Base-by-base conservation (phyloP, 306 rosid genomes). In the Acacia acuminata region DNA sequence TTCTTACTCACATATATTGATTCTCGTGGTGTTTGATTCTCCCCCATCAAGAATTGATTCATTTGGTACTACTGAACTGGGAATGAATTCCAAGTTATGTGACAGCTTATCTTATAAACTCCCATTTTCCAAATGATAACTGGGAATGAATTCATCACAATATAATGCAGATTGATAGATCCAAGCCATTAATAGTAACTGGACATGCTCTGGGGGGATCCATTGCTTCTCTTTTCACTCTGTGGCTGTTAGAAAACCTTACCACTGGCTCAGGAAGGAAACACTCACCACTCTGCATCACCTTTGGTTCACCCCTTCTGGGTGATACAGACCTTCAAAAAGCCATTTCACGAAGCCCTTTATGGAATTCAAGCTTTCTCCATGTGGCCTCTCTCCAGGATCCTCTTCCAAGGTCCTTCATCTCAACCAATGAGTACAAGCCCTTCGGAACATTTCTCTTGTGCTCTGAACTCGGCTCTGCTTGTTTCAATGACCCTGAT, bases 371-470 rank as follows among this genome's bases (percentile, higher is more conserved):
- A 45, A 89, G 91, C 88, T 94, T 94, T 86, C 81, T 94, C 42
- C 90, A 93, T 16, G 76, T 90, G 20, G 92, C 82, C 69, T 91
- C 92, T 42, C 63, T 20, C 86, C 81, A 77, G 3, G 94, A 94
- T 68, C 91, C 92, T 16, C 69, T 87, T 36, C 92, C 90, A 2
- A 78, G 71, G 71, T 12, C 13, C 70, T 80, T 83, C 51, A 36
- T 77, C 4, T 9, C 66, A 27, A 50, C 77, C 36, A 15, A 0
- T 25, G 71, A 0, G 5, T 87, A 90, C 76, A 48, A 61, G 73
- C 94, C 97, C 11, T 94, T 92, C 24, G 98, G 98, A 48, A 91
- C 94, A 73, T 89, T 90, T 79, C 85, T 94, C 0, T n/a, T 94
- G 10, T 87, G 88, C 78, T 90, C 89, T 1, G 76, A 82, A 45